phyloP scores from a whole-genome alignment of 176 grass and related monocot species.

The Metroxylon sagu region DNA sequence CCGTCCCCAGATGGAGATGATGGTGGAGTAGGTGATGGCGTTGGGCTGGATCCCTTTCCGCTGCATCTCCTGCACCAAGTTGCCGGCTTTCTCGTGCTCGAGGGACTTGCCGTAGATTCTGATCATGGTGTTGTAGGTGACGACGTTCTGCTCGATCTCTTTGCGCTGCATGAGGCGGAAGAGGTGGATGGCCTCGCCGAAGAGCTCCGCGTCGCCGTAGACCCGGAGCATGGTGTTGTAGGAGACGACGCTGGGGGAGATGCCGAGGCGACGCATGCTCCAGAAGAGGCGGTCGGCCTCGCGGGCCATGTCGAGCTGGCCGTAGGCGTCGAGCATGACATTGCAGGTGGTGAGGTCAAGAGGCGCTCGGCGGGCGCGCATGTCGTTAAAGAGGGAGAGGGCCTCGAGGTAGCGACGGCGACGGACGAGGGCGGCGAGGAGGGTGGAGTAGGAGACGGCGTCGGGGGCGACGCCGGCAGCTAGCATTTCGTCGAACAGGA shows the following conservation, averaged over 20 bases:
- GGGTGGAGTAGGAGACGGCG: slow-evolving; percentile 63
- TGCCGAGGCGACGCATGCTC: slow-evolving; percentile 62
- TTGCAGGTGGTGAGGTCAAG: slow-evolving; percentile 80
- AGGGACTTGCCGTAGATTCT: slow-evolving; percentile 80
- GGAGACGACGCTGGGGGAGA: slow-evolving; percentile 62
- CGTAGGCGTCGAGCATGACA: slow-evolving; percentile 80
- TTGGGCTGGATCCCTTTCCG: slow-evolving; percentile 55
- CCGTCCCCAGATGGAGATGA: slow-evolving; percentile 84
- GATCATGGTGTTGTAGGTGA: slow-evolving; percentile 96
- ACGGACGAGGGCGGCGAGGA: slow-evolving; percentile 68
- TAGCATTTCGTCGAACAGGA: slow-evolving; percentile 67
- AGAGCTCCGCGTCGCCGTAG: slow-evolving; percentile 84
- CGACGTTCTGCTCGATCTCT: slow-evolving; percentile 56
- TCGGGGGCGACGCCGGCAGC: slow-evolving; percentile 48
- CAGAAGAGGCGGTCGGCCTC: slow-evolving; percentile 89
- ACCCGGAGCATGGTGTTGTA: slow-evolving; percentile 96
- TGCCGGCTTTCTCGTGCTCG: slow-evolving; percentile 86
- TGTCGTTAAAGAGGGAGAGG: slow-evolving; percentile 82
- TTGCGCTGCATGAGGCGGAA: slow-evolving; percentile 63
- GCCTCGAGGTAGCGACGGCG: slow-evolving; percentile 56
- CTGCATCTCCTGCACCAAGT: slow-evolving; percentile 79
- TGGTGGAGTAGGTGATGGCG: slow-evolving; percentile 81
- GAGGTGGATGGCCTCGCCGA: slow-evolving; percentile 83
- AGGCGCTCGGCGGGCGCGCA: slow-evolving; percentile 47
- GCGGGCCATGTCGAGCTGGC: slow-evolving; percentile 70